Conservation (phyloP, 139 green algal species). For the Chlorella ohadii region DNA sequence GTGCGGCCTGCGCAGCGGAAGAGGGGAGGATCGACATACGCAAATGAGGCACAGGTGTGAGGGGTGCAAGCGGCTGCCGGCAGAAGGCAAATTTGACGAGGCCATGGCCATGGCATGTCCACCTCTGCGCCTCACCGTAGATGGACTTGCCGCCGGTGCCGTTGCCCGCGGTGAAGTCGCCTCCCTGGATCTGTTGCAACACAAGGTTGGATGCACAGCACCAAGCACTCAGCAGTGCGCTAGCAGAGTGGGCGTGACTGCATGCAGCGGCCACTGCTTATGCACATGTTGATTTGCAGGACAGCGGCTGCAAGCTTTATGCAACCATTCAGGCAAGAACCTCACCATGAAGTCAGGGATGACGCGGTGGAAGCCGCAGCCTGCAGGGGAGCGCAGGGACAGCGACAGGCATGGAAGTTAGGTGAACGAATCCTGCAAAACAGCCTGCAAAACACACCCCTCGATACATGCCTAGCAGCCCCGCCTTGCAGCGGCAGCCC, state of each 20-base stretch:
- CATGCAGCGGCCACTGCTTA: neutral
- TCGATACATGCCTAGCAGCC: no score
- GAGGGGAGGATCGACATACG: no score
- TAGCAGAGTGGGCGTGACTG: neutral
- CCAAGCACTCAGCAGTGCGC: neutral
- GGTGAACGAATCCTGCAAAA: no score
- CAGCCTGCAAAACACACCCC: no score
- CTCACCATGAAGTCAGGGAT: constrained; percentile 79
- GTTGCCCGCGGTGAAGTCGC: constrained; percentile 58
- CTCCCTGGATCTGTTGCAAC: constrained; percentile 63
- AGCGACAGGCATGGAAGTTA: no score
- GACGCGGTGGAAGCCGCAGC: constrained; percentile 47
- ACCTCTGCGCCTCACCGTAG: constrained; percentile 67
- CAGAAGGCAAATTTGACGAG: no score
- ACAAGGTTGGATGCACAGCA: neutral
- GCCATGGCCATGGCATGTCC: no score
- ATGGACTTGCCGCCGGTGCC: constrained; percentile 91
- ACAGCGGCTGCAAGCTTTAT: no score
- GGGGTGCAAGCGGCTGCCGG: neutral
- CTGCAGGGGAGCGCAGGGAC: constrained; percentile 13
- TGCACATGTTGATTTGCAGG: no score
- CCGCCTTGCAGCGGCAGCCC: neutral
- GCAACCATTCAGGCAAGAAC: no score
- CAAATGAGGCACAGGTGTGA: neutral
- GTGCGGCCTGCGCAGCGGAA: neutral